phyloP scores from a whole-genome alignment of 2,329 filamentous ascomycete species.

The Colletotrichum higginsianum region DNA sequence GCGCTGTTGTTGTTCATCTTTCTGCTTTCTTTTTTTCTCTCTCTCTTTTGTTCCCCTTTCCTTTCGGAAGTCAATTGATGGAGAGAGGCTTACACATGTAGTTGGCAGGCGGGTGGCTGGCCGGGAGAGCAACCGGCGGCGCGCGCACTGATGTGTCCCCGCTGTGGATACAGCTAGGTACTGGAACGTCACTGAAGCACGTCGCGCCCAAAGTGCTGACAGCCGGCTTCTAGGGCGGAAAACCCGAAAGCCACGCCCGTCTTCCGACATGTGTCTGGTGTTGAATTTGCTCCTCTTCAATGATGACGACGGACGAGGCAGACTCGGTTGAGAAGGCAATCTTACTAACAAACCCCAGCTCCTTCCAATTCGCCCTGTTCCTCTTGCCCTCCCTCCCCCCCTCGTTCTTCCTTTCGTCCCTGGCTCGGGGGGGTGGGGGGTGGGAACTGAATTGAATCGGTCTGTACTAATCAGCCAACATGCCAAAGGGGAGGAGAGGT shows the following conservation, averaged over 20 bases:
- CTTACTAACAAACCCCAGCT: background rate
- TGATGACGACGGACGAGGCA: background rate
- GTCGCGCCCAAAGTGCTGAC: slow-evolving; percentile 3
- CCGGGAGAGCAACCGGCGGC: slow-evolving; percentile 14
- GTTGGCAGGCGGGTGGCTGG: background rate
- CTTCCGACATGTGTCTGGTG: background rate
- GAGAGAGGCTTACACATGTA: background rate
- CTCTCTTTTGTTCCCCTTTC: background rate
- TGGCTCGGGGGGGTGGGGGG: too few species aligned
- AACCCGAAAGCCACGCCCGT: slow-evolving; percentile 2
- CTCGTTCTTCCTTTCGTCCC: too few species aligned
- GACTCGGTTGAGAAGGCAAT: background rate
- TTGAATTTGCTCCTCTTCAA: background rate
- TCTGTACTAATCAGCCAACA: too few species aligned
- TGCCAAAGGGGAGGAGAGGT: too few species aligned
- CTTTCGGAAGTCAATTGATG: background rate
- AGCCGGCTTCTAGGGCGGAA: background rate
- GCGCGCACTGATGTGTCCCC: slow-evolving; percentile 18
- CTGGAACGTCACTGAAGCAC: slow-evolving; percentile 32
- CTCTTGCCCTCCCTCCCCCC: background rate
- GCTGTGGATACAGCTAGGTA: background rate
- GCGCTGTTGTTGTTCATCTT: too few species aligned
- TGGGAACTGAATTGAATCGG: too few species aligned
- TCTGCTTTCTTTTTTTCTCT: background rate
- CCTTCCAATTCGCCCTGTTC: background rate